Conservation (phyloP, 805 yeast genomes). For the Monosporozyma solicola region DNA sequence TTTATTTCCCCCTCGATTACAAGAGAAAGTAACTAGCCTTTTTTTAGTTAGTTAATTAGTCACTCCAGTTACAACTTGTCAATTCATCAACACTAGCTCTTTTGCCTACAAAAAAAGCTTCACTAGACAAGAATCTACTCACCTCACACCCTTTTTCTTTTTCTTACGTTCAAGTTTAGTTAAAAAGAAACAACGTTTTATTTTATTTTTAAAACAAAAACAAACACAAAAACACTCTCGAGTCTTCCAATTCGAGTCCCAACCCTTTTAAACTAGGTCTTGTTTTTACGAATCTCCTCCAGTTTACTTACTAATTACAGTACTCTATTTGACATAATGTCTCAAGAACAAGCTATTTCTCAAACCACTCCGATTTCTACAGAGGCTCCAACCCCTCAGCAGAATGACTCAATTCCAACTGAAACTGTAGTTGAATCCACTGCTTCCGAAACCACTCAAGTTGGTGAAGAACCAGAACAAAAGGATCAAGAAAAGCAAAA, state of each 20-base stretch:
- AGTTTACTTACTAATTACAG: slow-evolving; percentile 1
- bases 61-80: background rate
- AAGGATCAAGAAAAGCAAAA: background rate
- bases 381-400: slow-evolving; percentile 4
- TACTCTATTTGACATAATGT: slow-evolving; percentile 2
- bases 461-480: background rate
- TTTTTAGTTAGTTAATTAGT: background rate
- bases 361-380: slow-evolving; percentile 1
- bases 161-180: background rate
- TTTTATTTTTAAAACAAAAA: background rate
- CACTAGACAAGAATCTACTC: background rate
- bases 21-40: background rate
- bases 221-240: background rate
- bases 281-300: slow-evolving; percentile 1
- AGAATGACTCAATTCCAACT: slow-evolving; percentile 1
- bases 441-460: slow-evolving; percentile 4
- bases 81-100: background rate
- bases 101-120: background rate
- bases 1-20: background rate
- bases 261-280: background rate
- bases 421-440: slow-evolving; percentile 5
- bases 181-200: background rate
- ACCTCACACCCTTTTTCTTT: background rate
- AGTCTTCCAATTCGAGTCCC: background rate
- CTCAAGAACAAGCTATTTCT: slow-evolving; percentile 3